These are phyloP conservation scores for Apiotrichum porosum DNA, from an alignment of 1,284 basidiomycete species.

Conservation along the genomic window DNA sequence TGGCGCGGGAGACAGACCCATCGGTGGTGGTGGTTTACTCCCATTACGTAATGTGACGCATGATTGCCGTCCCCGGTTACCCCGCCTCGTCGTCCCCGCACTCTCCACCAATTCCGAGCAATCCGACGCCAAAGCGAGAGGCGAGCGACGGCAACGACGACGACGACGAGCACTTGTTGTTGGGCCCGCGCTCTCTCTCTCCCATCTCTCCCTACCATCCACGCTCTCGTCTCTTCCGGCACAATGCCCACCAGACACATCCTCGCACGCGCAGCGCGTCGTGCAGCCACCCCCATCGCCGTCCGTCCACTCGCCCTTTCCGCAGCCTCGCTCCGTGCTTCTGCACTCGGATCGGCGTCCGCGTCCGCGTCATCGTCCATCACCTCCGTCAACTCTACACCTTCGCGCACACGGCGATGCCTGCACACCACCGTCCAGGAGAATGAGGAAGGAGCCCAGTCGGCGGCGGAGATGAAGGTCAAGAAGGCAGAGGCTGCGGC, in stretches of 20 bases:
- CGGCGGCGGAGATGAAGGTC: constrained; percentile 6
- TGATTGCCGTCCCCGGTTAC: too few relatives aligned
- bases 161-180: too few relatives aligned
- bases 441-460: not conserved
- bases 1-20: too few relatives aligned
- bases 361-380: not conserved
- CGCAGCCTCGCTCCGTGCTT: not conserved
- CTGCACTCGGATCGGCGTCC: not conserved
- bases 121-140: too few relatives aligned
- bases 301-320: not conserved
- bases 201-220: not conserved
- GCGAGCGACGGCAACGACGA: too few relatives aligned
- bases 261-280: constrained; percentile 1
- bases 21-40: too few relatives aligned
- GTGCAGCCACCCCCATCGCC: not conserved
- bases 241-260: constrained; percentile 7
- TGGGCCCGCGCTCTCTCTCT: too few relatives aligned
- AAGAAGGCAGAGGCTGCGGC: constrained; percentile 16
- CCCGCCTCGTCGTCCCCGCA: too few relatives aligned
- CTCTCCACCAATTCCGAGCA: too few relatives aligned
- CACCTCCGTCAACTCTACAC: not conserved
- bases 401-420: not conserved
- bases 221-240: not conserved
- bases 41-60: too few relatives aligned
- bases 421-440: constrained; percentile 3